Evolutionary conservation across 192 early-diverging fungal genomes (phyloP).

Genomic region (Cladochytrium replicatum): DNA sequence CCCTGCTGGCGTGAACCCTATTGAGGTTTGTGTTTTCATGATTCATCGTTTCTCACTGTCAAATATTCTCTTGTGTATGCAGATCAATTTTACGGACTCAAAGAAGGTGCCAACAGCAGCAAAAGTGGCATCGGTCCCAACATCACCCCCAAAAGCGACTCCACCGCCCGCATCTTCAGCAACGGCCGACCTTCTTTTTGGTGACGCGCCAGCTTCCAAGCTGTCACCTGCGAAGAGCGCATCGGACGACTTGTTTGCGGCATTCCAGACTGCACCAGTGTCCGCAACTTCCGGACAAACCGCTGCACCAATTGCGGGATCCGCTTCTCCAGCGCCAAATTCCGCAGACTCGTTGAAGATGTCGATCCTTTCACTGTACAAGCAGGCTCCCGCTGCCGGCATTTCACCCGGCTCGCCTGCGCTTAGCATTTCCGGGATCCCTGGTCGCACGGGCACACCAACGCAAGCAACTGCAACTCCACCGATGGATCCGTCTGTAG

Average conservation of each 20-base stretch:
- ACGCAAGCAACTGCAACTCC: not conserved
- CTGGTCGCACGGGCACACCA: not conserved
- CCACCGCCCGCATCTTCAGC: not conserved
- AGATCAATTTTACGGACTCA: too few relatives aligned
- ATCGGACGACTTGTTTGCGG: conserved; percentile 10
- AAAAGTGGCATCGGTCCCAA: not conserved
- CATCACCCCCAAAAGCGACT: not conserved
- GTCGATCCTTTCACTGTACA: conserved; percentile 33
- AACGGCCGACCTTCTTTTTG: not conserved
- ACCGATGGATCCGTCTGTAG: not conserved
- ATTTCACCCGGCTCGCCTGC: not conserved
- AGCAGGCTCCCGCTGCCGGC: conserved; percentile 5
- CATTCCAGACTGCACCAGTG: conserved; percentile 1
- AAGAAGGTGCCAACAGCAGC: not conserved
- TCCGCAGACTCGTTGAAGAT: conserved; percentile 18
- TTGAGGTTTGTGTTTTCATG: not conserved
- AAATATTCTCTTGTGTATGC: not conserved
- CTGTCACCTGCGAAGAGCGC: too few relatives aligned
- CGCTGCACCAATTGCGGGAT: not conserved
- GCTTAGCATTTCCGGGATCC: not conserved
- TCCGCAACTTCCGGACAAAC: conserved; percentile 4
- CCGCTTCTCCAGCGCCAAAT: conserved; percentile 4
- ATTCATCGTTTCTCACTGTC: not conserved
- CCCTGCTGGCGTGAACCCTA: conserved; percentile 3
- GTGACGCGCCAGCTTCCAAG: not conserved